A percentile compares a stretch with the other conserved stretches of the same genome.
Evolutionary conservation across 305 asterid species (phyloP).

Genomic region (Ajuga reptans): DNA sequence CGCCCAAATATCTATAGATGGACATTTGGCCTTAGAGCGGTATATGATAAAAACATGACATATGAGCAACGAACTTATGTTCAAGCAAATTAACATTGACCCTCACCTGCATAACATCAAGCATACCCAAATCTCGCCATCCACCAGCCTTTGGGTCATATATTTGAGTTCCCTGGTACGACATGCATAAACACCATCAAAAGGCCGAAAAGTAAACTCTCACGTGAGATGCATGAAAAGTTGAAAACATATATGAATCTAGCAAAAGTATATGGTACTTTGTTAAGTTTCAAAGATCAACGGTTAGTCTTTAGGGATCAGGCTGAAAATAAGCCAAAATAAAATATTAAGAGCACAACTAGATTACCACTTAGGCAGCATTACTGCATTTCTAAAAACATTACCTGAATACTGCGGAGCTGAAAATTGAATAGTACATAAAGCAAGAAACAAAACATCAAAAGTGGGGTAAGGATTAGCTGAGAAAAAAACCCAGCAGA

Average conservation of each 20-base stretch:
- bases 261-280: constrained; percentile 16
- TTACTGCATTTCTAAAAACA: constrained; percentile 1
- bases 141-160: constrained; percentile 99
- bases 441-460: not conserved
- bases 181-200: constrained; percentile 27
- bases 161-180: constrained; percentile 85
- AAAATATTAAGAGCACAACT: constrained; percentile 2
- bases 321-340: not conserved
- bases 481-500: not conserved
- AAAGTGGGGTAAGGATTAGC: not conserved
- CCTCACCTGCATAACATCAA: constrained; percentile 95
- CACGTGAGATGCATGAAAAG: not conserved
- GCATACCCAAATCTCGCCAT: constrained; percentile 98
- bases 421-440: not conserved
- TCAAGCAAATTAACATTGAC: constrained; percentile 19
- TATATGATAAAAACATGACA: not conserved
- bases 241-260: not conserved
- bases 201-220: constrained; percentile 6
- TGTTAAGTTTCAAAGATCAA: constrained; percentile 12
- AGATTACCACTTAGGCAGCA: constrained; percentile 5
- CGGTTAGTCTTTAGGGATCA: not conserved
- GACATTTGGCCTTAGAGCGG: constrained; percentile 26
- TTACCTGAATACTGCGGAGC: not conserved
- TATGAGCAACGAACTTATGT: not conserved
- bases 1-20: constrained; percentile 84